Conservation (phyloP, 352 stramenopile genomes). For the Aphanomyces cochlioides region DNA sequence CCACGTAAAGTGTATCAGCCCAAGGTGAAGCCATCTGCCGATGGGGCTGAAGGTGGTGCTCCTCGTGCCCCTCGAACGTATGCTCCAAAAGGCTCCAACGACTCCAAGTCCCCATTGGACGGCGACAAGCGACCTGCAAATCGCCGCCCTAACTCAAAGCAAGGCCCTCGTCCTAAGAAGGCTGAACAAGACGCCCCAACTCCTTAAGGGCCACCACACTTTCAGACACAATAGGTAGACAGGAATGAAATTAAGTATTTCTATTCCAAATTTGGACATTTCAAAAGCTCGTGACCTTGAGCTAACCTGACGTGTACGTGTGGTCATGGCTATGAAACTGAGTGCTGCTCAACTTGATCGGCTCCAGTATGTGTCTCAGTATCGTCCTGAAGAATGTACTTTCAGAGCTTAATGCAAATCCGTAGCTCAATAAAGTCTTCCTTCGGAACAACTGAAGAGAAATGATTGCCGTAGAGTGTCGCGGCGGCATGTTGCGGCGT, state of each 20-base stretch:
- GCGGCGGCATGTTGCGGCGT: too few relatives aligned
- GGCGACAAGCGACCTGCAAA: constrained; percentile 36
- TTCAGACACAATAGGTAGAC: background rate
- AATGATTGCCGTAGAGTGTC: too few relatives aligned
- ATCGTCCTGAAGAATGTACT: too few relatives aligned
- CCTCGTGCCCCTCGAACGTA: constrained; percentile 37
- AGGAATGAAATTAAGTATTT: background rate
- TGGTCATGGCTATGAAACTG: too few relatives aligned
- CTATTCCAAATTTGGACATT: too few relatives aligned
- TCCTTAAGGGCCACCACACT: background rate
- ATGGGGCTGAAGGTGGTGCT: constrained; percentile 32
- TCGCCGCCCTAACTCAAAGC: constrained; percentile 2
- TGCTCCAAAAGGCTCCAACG: constrained; percentile 32
- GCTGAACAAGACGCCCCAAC: background rate
- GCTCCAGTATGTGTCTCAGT: too few relatives aligned
- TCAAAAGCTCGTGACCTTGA: too few relatives aligned
- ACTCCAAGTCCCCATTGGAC: constrained; percentile 35
- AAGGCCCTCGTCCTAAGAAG: constrained; percentile 10
- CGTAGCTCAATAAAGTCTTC: too few relatives aligned
- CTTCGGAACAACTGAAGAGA: too few relatives aligned
- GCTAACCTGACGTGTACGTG: too few relatives aligned
- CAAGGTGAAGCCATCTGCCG: constrained; percentile 36
- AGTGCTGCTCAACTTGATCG: too few relatives aligned
- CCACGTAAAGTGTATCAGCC: constrained; percentile 39
- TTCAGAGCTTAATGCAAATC: too few relatives aligned